Conservation (phyloP, 1,139 yeast species). For the Scheffersomyces lignicola region DNA sequence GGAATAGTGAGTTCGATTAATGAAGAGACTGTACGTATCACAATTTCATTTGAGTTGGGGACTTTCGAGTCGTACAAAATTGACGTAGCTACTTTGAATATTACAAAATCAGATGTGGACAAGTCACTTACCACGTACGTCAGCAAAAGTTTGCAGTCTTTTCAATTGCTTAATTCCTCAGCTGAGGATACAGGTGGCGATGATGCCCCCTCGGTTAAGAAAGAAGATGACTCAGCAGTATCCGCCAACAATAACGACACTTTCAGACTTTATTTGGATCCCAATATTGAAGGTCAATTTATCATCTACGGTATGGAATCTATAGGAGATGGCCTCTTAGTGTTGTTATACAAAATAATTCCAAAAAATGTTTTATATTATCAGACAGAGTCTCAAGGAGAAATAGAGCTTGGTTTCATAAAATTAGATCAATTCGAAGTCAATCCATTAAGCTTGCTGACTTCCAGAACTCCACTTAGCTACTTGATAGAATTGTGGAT, state of each 20-base stretch:
- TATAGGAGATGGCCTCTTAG: constrained; percentile 21
- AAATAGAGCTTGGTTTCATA: constrained; percentile 24
- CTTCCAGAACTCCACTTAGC: constrained; percentile 2
- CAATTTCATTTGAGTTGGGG: constrained; percentile 30
- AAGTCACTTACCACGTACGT: constrained; percentile 17
- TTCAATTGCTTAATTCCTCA: constrained; percentile 25
- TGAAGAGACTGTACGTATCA: constrained; percentile 4
- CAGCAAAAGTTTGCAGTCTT: constrained; percentile 22
- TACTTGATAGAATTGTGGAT: constrained; percentile 14
- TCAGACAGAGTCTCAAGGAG: constrained; percentile 27
- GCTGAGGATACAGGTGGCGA: constrained; percentile 16
- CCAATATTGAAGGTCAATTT: constrained; percentile 28
- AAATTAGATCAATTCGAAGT: constrained; percentile 8
- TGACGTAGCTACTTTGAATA: constrained; percentile 8
- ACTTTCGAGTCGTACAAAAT: constrained; percentile 20
- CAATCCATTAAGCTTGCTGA: background rate
- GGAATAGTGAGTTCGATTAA: constrained; percentile 1
- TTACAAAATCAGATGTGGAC: constrained; percentile 15
- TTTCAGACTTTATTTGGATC: constrained; percentile 20
- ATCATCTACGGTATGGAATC: constrained; percentile 25
- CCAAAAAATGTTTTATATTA: constrained; percentile 33
- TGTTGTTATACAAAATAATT: constrained; percentile 25
- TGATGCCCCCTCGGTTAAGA: constrained; percentile 6
- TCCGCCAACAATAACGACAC: background rate
- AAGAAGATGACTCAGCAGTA: background rate